Percentiles rank a stretch among this genome's conserved stretches.
Conservation (phyloP, 179 eudicot species). For the Patellifolia procumbens region DNA sequence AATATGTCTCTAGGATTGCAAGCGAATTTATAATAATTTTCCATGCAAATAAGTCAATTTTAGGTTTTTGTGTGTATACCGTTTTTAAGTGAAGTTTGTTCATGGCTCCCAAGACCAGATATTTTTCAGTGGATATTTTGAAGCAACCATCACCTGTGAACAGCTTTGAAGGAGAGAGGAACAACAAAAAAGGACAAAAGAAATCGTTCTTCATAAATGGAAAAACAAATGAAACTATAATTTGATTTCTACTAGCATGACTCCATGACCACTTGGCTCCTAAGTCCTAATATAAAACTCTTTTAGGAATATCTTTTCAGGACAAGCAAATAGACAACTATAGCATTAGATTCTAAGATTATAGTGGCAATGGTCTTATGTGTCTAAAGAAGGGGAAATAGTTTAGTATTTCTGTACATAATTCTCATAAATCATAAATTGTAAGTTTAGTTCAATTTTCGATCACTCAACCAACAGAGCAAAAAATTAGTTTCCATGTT, state of each 20-base stretch:
- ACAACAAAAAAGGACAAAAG: neutral
- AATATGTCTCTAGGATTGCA: neutral
- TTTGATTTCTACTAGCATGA: neutral
- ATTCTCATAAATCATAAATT: neutral
- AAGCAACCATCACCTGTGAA: neutral
- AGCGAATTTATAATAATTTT: neutral
- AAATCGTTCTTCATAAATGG: neutral
- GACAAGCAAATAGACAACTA: too few relatives aligned
- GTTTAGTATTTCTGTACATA: neutral
- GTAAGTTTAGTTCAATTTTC: neutral
- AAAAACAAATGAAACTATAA: neutral
- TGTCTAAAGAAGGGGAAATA: too few relatives aligned
- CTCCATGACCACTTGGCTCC: too few relatives aligned
- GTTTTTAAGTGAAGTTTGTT: neutral
- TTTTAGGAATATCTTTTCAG: too few relatives aligned
- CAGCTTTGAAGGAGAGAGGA: neutral
- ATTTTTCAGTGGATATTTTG: neutral
- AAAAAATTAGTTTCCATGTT: neutral
- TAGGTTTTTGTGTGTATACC: neutral
- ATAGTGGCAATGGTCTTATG: neutral
- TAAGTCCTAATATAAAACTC: too few relatives aligned
- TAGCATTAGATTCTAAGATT: too few relatives aligned
- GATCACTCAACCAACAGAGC: neutral
- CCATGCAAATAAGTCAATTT: neutral
- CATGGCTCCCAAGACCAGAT: neutral